Conservation (phyloP, 2,329 filamentous ascomycete species). For the Aspergillus piperis region DNA sequence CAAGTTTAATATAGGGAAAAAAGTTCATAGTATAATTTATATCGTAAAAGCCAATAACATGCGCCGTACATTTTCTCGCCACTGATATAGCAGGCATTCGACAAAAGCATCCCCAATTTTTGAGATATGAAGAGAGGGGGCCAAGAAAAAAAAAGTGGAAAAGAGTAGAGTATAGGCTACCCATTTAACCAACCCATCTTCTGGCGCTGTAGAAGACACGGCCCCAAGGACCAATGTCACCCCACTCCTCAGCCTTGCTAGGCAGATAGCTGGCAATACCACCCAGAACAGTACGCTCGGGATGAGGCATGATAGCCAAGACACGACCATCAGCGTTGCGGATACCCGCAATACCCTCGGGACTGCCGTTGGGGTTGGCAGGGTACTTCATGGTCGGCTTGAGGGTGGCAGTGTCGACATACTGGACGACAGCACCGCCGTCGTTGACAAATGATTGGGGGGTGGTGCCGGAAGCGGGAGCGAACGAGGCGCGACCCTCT, state of each 20-base stretch:
- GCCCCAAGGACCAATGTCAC: conserved; percentile 81
- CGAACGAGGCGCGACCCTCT: conserved; percentile 79
- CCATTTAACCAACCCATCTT: conserved; percentile 72
- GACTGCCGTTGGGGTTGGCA: conserved; percentile 84
- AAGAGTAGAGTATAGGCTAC: not conserved
- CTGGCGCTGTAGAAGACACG: conserved; percentile 85
- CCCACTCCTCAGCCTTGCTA: conserved; percentile 66
- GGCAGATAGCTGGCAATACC: conserved; percentile 77
- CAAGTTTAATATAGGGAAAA: not conserved
- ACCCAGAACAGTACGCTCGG: conserved; percentile 81
- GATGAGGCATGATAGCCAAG: conserved; percentile 89
- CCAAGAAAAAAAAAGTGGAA: not conserved
- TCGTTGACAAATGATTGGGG: conserved; percentile 59
- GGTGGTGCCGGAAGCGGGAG: conserved; percentile 49
- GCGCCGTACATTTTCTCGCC: conserved; percentile 3
- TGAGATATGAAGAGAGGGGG: too few relatives aligned
- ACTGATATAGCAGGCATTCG: not conserved
- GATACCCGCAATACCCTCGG: conserved; percentile 77
- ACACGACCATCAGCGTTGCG: conserved; percentile 76
- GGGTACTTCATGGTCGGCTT: conserved; percentile 80
- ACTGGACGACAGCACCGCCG: conserved; percentile 75
- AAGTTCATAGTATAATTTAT: conserved; percentile 2
- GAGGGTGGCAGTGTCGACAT: conserved; percentile 75
- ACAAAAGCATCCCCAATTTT: not conserved
- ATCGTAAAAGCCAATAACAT: not conserved